Evolutionary conservation across 768 basidiomycete genomes (phyloP).

Genomic region (Tylopilus subfusipes): DNA sequence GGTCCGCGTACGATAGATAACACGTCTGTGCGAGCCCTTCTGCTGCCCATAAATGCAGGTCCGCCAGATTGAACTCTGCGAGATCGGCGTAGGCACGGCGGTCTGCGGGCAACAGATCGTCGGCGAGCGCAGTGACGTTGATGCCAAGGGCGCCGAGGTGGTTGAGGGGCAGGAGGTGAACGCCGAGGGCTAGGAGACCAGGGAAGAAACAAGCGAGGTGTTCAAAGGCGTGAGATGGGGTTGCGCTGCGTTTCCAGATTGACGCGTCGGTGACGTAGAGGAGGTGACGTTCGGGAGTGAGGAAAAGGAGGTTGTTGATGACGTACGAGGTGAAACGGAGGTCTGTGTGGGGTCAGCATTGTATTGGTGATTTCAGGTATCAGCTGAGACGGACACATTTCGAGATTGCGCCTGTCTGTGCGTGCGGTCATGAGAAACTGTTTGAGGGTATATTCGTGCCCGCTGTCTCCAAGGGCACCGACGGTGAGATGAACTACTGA

Average conservation of each 20-base stretch:
- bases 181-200: conserved; percentile 71
- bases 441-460: conserved; percentile 75
- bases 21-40: conserved; percentile 74
- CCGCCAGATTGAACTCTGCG: conserved; percentile 44
- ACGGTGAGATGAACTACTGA: conserved; percentile 46
- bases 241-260: conserved; percentile 19
- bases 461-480: conserved; percentile 65
- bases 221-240: conserved; percentile 52
- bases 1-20: conserved; percentile 67
- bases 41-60: conserved; percentile 72
- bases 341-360: conserved; percentile 36
- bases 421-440: conserved; percentile 63
- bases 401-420: conserved; percentile 55
- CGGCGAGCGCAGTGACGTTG: conserved; percentile 35
- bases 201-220: conserved; percentile 79
- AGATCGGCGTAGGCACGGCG: conserved; percentile 37
- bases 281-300: conserved; percentile 17
- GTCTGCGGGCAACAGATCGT: conserved; percentile 18
- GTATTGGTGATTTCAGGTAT: not conserved
- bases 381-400: conserved; percentile 54
- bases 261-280: conserved; percentile 60
- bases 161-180: conserved; percentile 56
- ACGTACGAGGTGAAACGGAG: conserved; percentile 58
- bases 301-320: conserved; percentile 45
- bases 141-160: conserved; percentile 47